Conservation (phyloP, 148 eudicot genomes). For the Polygonum maritimum region DNA sequence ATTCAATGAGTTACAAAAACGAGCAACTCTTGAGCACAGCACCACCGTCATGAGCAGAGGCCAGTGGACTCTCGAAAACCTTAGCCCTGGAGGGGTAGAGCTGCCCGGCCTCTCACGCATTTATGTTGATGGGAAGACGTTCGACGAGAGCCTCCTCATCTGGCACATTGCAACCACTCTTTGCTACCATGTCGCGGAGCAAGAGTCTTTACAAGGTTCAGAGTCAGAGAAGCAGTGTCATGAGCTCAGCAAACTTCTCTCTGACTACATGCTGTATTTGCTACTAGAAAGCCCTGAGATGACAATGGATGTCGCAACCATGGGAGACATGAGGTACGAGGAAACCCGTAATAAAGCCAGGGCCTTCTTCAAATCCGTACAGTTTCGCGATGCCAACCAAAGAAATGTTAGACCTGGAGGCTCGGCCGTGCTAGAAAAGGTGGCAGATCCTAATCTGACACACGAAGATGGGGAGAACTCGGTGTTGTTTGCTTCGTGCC, state of each 20-base stretch:
- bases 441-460: too few relatives aligned
- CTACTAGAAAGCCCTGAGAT: conserved; percentile 15
- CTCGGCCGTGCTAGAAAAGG: too few relatives aligned
- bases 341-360: conserved; percentile 22
- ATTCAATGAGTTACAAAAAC: conserved; percentile 11
- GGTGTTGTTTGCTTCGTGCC: conserved; percentile 25
- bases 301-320: conserved; percentile 20
- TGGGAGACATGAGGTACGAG: conserved; percentile 15
- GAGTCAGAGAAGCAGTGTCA: background rate
- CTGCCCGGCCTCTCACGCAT: conserved; percentile 7
- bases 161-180: conserved; percentile 31
- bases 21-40: background rate
- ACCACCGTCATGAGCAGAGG: conserved; percentile 4
- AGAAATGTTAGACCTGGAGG: too few relatives aligned
- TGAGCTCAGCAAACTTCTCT: conserved; percentile 9
- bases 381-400: too few relatives aligned
- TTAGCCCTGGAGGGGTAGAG: background rate
- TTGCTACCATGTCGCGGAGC: conserved; percentile 1
- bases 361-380: too few relatives aligned
- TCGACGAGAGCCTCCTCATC: conserved; percentile 19
- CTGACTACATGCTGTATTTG: conserved; percentile 32
- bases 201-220: background rate
- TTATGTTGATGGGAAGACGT: background rate
- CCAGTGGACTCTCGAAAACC: conserved; percentile 6
- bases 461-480: conserved; percentile 18